Conservation (phyloP, 352 stramenopile genomes). For the Globisporangium spiculum region DNA sequence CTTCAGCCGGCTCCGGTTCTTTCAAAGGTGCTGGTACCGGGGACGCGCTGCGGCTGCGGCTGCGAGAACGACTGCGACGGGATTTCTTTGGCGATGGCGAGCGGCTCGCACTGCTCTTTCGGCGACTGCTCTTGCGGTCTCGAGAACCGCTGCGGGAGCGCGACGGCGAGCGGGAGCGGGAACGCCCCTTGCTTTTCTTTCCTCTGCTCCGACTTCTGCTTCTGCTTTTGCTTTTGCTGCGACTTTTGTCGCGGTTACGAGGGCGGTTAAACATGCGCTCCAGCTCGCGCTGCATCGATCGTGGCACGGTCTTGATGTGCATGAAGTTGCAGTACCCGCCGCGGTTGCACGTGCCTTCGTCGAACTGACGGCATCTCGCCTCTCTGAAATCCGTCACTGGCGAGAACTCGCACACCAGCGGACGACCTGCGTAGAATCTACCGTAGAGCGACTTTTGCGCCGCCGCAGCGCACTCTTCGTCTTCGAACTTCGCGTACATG, state of each 20-base stretch:
- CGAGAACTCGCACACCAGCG: conserved; percentile 97
- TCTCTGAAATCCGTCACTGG: conserved; percentile 99
- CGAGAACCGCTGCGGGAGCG: conserved; percentile 45
- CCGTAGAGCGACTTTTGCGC: conserved; percentile 96
- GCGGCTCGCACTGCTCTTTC: conserved; percentile 37
- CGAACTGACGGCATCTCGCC: conserved; percentile 97
- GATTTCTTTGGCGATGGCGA: conserved; percentile 46
- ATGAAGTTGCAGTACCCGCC: conserved; percentile 99
- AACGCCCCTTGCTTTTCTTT: conserved; percentile 29
- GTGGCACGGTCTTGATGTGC: conserved; percentile 94
- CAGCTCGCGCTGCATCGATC: conserved; percentile 82
- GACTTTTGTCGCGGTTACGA: conserved; percentile 34
- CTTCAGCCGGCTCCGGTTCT: conserved; percentile 19
- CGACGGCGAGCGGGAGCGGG: conserved; percentile 31
- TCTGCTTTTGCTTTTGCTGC: conserved; percentile 44
- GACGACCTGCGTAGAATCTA: conserved; percentile 96
- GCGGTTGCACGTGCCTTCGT: conserved; percentile 96
- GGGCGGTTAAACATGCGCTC: conserved; percentile 83
- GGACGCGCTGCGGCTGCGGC: conserved; percentile 38
- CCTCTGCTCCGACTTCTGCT: conserved; percentile 47
- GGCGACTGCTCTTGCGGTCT: conserved; percentile 32
- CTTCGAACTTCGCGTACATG: conserved; percentile 98
- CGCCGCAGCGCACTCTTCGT: conserved; percentile 97
- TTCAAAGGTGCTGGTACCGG: background rate
- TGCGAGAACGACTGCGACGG: conserved; percentile 54